These are phyloP conservation scores for Tillandsia leiboldiana DNA, from an alignment of 176 grass and related monocot species.

Conservation along the genomic window DNA sequence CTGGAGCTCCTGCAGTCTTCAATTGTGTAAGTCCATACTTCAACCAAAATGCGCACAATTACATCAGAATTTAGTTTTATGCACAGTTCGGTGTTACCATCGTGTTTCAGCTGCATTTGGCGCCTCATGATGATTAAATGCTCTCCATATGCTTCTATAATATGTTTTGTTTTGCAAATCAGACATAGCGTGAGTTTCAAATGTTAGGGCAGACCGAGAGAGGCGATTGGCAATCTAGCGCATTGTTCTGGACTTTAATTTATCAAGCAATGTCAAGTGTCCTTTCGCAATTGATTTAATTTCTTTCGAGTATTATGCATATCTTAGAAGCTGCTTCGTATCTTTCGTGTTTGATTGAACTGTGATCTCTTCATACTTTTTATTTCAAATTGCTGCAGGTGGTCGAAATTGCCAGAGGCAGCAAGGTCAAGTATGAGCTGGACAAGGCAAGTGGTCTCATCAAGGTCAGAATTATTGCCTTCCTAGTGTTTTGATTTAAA, in stretches of 20 bases:
- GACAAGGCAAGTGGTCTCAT: slow-evolving; percentile 84
- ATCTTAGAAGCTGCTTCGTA: neutral
- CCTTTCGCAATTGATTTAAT: too few relatives aligned
- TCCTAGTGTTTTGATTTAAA: neutral
- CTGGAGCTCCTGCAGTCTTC: slow-evolving; percentile 82
- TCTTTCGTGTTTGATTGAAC: neutral
- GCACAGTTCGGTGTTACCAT: slow-evolving; percentile 6
- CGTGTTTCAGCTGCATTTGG: neutral
- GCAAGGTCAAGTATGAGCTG: slow-evolving; percentile 93
- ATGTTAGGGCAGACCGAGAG: too few relatives aligned
- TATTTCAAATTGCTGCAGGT: slow-evolving; percentile 45
- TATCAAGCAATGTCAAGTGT: too few relatives aligned
- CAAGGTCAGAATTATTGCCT: slow-evolving; percentile 41
- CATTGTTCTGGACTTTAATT: too few relatives aligned
- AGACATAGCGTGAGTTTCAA: neutral
- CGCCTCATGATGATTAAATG: too few relatives aligned
- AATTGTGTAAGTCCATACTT: slow-evolving; percentile 72
- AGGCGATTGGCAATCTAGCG: too few relatives aligned
- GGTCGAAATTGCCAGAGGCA: slow-evolving; percentile 87
- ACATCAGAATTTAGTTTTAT: neutral
- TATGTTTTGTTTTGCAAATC: neutral
- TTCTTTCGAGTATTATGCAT: too few relatives aligned
- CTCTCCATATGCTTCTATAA: neutral
- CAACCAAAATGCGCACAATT: neutral
- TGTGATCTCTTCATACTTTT: neutral